These are phyloP conservation scores for Gastroboletus turbinatus DNA, from an alignment of 1,284 basidiomycete species.

Conservation along the genomic window DNA sequence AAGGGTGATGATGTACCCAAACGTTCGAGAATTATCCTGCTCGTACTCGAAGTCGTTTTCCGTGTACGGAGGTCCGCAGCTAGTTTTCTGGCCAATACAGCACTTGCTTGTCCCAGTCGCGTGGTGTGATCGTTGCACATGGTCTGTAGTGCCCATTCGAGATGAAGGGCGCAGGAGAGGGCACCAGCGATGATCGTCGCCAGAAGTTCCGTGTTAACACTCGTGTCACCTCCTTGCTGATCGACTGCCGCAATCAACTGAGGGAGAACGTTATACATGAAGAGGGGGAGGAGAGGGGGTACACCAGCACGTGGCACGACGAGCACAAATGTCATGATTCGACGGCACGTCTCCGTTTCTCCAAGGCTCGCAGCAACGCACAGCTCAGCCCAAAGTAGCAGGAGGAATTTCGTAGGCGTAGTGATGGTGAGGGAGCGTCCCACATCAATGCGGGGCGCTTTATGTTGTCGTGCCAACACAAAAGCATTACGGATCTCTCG, in stretches of 20 bases:
- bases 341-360: conserved; percentile 56
- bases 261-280: conserved; percentile 64
- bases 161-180: conserved; percentile 61
- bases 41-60: conserved; percentile 49
- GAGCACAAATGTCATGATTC: conserved; percentile 64
- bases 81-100: conserved; percentile 60
- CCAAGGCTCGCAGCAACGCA: conserved; percentile 48
- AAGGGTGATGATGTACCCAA: conserved; percentile 63
- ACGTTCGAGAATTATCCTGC: conserved; percentile 53
- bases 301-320: conserved; percentile 52
- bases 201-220: conserved; percentile 58
- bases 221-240: conserved; percentile 50
- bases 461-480: conserved; percentile 52
- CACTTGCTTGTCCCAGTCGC: conserved; percentile 59
- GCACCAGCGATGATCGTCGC: conserved; percentile 60
- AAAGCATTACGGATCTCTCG: conserved; percentile 57
- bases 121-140: conserved; percentile 47
- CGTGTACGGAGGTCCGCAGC: conserved; percentile 55
- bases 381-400: conserved; percentile 63
- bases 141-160: conserved; percentile 64
- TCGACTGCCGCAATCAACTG: conserved; percentile 57
- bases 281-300: conserved; percentile 69
- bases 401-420: conserved; percentile 59
- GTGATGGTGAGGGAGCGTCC: conserved; percentile 57
- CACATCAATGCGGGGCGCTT: conserved; percentile 62